Evolutionary conservation across 495 filamentous ascomycete genomes (phyloP).

Genomic region (Amniculicola lignicola): DNA sequence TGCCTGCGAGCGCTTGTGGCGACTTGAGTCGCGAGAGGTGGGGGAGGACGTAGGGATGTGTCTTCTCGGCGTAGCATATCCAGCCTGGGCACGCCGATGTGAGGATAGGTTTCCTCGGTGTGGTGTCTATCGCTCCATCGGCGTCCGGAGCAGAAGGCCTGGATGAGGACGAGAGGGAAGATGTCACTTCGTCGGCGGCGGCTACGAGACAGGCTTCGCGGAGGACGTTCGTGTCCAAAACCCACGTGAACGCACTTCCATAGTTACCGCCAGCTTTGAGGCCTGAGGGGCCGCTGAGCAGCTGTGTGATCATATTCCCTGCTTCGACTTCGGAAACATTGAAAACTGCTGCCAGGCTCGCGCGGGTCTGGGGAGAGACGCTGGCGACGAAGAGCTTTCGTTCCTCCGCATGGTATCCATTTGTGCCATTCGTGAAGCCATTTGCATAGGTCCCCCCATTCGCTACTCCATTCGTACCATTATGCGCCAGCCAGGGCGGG

Average conservation of each 20-base stretch:
- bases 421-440: constrained; percentile 31
- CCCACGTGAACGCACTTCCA: constrained; percentile 76
- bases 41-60: constrained; percentile 85
- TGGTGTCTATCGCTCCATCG: constrained; percentile 33
- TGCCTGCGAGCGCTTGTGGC: constrained; percentile 87
- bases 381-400: constrained; percentile 81
- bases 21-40: constrained; percentile 90
- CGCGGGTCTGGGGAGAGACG: constrained; percentile 84
- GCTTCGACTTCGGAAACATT: constrained; percentile 69
- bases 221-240: constrained; percentile 80
- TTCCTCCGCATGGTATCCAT: constrained; percentile 38
- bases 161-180: constrained; percentile 25
- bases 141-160: constrained; percentile 24
- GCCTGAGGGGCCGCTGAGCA: constrained; percentile 68
- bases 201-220: constrained; percentile 73
- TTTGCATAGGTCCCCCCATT: constrained; percentile 33
- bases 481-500: constrained; percentile 26
- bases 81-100: constrained; percentile 93
- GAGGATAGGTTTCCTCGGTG: constrained; percentile 69
- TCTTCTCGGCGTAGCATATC: constrained; percentile 99
- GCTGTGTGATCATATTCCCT: constrained; percentile 74
- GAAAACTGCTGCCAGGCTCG: constrained; percentile 79
- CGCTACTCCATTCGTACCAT: constrained; percentile 34
- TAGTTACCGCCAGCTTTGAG: constrained; percentile 64
- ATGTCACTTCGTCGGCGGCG: constrained; percentile 69